Percentiles rank a stretch among this genome's conserved stretches.
phyloP scores from a whole-genome alignment of 805 yeast genomes.

The Wickerhamomyces rabaulensis region DNA sequence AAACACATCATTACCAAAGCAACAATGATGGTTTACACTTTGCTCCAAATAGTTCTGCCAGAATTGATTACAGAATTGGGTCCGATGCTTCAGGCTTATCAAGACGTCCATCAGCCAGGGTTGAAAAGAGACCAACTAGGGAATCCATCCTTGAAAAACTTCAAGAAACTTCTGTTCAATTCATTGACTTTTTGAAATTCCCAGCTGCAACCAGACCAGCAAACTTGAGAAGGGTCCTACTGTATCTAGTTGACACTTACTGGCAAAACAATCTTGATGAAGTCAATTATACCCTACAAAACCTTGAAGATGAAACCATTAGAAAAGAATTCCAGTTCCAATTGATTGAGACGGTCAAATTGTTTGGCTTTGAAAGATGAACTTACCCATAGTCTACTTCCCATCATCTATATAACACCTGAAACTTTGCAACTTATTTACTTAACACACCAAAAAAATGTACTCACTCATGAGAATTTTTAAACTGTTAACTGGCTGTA shows the following conservation, averaged over 20 bases:
- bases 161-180: slow-evolving; percentile 25
- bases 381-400: neutral
- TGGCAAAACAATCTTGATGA: slow-evolving; percentile 27
- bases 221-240: slow-evolving; percentile 27
- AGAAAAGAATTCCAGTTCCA: slow-evolving; percentile 10
- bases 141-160: slow-evolving; percentile 14
- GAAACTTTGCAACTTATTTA: neutral
- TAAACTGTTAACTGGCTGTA: too few relatives aligned
- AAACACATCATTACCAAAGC: neutral
- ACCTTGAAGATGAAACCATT: slow-evolving; percentile 11
- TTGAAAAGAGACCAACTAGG: neutral
- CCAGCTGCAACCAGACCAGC: slow-evolving; percentile 29
- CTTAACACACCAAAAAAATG: neutral
- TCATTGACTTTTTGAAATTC: slow-evolving; percentile 28
- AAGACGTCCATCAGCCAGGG: slow-evolving; percentile 2
- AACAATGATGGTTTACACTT: neutral
- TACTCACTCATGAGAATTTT: too few relatives aligned
- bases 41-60: neutral
- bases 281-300: slow-evolving; percentile 8
- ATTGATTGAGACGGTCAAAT: slow-evolving; percentile 16
- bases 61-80: neutral
- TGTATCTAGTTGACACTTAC: slow-evolving; percentile 31
- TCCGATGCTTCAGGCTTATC: neutral
- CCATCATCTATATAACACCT: neutral
- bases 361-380: slow-evolving; percentile 23